Evolutionary conservation across 305 asterid genomes (phyloP).

Genomic region (Fraxinus greggii): DNA sequence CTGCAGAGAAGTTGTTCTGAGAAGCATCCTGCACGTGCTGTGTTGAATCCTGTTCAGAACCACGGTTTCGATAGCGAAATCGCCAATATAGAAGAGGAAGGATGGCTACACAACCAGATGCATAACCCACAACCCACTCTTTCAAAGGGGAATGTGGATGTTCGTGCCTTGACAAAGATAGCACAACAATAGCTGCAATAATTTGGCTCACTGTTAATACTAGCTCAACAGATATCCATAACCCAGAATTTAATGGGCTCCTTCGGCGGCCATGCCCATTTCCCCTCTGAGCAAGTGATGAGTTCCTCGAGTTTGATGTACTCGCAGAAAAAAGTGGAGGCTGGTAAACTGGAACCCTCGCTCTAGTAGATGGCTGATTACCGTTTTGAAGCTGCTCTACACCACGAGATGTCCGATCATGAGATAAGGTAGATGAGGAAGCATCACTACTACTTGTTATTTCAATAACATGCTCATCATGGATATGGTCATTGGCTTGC

Average conservation of each 20-base stretch:
- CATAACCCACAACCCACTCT: conserved; percentile 79
- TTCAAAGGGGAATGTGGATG: conserved; percentile 75
- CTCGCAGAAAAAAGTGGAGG: conserved; percentile 50
- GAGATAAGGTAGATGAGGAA: conserved; percentile 56
- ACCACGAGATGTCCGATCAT: conserved; percentile 44
- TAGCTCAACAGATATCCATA: conserved; percentile 88
- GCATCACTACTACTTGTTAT: conserved; percentile 57
- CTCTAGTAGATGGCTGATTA: conserved; percentile 65
- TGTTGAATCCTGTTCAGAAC: conserved; percentile 64
- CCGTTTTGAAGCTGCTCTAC: conserved; percentile 48
- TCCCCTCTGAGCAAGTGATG: conserved; percentile 67
- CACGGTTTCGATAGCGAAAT: conserved; percentile 61
- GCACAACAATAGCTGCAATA: conserved; percentile 70
- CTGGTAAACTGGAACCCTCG: conserved; percentile 50
- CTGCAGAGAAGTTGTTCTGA: conserved; percentile 40
- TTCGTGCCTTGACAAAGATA: conserved; percentile 72
- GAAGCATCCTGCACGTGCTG: conserved; percentile 56
- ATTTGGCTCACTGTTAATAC: conserved; percentile 76
- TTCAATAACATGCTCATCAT: conserved; percentile 61
- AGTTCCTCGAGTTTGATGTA: conserved; percentile 53
- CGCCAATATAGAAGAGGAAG: conserved; percentile 94
- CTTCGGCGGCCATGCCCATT: conserved; percentile 61
- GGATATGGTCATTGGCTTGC: conserved; percentile 37
- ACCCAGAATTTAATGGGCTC: conserved; percentile 77
- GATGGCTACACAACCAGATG: conserved; percentile 81